Conservation (phyloP, 345 rosid species). For the Citrus maxima region DNA sequence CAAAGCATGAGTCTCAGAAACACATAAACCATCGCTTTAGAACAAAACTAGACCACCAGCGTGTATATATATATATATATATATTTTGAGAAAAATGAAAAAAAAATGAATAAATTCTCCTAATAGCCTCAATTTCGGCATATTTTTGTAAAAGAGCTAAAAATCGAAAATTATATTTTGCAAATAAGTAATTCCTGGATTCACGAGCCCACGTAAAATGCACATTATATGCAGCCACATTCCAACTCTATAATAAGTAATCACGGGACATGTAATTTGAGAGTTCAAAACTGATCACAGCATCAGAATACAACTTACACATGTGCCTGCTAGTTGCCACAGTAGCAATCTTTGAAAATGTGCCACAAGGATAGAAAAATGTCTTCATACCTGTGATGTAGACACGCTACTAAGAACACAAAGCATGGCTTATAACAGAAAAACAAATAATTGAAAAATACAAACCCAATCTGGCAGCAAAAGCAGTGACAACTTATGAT, state of each 20-base stretch:
- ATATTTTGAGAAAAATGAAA: no score
- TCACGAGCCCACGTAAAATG: background rate
- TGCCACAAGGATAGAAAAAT: constrained; percentile 85
- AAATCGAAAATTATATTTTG: background rate
- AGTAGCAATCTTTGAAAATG: constrained; percentile 78
- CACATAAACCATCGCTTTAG: background rate
- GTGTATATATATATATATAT: no score
- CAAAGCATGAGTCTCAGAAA: background rate
- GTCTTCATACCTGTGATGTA: constrained; percentile 69
- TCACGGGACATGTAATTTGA: background rate
- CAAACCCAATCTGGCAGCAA: background rate
- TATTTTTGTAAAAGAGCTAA: background rate
- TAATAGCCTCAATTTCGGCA: background rate
- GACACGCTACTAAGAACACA: constrained; percentile 2
- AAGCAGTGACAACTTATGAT: background rate
- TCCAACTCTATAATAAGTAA: background rate
- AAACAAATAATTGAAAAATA: background rate
- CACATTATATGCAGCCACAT: background rate
- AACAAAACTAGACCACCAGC: background rate
- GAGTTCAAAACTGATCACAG: background rate
- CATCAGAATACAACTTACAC: constrained; percentile 40
- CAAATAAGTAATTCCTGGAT: background rate
- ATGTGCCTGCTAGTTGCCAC: constrained; percentile 79
- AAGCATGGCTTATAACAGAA: background rate
- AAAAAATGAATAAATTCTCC: background rate